Evolutionary conservation across 495 filamentous ascomycete species (phyloP).

Genomic region (Podospora bellae-mahoneyi): DNA sequence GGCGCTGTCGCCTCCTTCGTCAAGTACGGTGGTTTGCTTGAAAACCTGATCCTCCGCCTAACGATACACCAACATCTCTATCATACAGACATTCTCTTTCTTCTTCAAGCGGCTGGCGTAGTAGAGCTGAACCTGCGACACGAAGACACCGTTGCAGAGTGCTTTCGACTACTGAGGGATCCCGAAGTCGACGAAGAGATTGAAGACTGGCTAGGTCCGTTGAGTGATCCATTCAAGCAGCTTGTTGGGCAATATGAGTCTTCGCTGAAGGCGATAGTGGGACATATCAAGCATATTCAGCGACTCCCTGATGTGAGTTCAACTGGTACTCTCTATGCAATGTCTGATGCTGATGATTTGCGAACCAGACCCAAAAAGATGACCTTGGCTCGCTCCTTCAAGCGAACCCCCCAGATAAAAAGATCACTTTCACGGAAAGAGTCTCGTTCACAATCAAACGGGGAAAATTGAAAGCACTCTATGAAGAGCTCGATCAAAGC

Average conservation of each 20-base stretch:
- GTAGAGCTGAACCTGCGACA: not conserved
- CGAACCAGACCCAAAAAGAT: not conserved
- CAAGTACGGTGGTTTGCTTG: constrained; percentile 19
- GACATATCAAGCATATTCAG: constrained; percentile 15
- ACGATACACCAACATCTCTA: constrained; percentile 17
- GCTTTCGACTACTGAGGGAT: not conserved
- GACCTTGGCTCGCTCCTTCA: constrained; percentile 5
- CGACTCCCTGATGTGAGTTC: constrained; percentile 11
- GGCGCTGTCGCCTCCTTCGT: constrained; percentile 15
- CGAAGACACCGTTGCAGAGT: not conserved
- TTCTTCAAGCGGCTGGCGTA: not conserved
- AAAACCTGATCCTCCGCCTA: constrained; percentile 15
- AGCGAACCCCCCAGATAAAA: not conserved
- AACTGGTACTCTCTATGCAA: not conserved
- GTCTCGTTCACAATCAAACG: constrained; percentile 14
- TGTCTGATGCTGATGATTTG: not conserved
- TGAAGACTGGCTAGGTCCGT: not conserved
- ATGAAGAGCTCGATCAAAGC: constrained; percentile 9
- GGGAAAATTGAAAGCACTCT: constrained; percentile 11
- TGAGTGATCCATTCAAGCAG: not conserved
- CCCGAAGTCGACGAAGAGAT: not conserved
- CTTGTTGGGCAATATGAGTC: constrained; percentile 14
- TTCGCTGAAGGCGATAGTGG: constrained; percentile 14
- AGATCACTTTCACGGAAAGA: constrained; percentile 12
- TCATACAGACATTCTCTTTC: not conserved